Percentiles rank a stretch among this genome's conserved stretches.
phyloP scores from a whole-genome alignment of 73 alveolate genomes.

The Stentor coeruleus region DNA sequence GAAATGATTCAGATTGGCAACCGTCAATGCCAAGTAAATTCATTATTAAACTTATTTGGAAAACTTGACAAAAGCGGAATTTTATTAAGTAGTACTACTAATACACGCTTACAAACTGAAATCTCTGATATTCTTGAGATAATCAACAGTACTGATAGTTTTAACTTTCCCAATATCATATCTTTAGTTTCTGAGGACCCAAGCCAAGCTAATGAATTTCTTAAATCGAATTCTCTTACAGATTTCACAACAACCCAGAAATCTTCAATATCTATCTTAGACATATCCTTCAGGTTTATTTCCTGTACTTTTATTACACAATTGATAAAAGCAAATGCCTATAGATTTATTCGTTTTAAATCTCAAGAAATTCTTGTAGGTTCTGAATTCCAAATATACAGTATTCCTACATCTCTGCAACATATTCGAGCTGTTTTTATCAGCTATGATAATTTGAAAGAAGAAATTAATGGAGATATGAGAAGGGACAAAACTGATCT shows the following conservation, averaged over 20 bases:
- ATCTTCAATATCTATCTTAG: conserved; percentile 10
- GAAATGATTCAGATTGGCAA: conserved; percentile 14
- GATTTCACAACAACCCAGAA: background rate
- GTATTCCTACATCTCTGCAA: conserved; percentile 10
- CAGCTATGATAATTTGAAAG: background rate
- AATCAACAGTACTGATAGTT: conserved; percentile 15
- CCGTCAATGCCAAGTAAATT: background rate
- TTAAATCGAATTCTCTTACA: background rate
- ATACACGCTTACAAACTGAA: background rate
- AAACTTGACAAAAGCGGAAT: conserved; percentile 20
- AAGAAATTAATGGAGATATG: background rate
- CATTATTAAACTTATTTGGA: background rate
- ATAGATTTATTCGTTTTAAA: conserved; percentile 11
- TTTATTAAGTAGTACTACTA: background rate
- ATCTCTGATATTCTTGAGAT: conserved; percentile 21
- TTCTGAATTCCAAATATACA: background rate
- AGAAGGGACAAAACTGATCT: background rate
- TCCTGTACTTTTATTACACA: background rate
- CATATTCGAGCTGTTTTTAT: background rate
- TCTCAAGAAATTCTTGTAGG: background rate
- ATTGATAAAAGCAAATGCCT: background rate
- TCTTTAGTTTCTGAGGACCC: background rate
- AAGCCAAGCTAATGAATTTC: background rate
- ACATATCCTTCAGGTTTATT: background rate
- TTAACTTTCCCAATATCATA: background rate